Evolutionary conservation across 106 monocot genomes (phyloP).

Genomic region (Dendrobium officinale): DNA sequence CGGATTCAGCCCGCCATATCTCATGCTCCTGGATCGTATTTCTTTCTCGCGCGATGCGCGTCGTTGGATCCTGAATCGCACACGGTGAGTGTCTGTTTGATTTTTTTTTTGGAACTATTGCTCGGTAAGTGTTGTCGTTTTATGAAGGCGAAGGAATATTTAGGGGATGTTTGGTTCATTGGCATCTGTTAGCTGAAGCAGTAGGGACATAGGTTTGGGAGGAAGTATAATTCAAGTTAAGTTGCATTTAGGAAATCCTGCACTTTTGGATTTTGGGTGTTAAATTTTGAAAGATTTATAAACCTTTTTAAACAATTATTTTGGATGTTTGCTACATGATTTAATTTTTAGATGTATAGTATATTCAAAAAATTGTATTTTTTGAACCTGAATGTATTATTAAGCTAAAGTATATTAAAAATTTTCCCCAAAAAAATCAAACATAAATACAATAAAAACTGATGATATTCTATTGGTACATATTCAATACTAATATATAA

Average conservation of each 20-base stretch:
- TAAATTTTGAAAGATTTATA: not conserved
- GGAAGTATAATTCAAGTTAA: not conserved
- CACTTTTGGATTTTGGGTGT: not conserved
- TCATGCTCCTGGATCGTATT: constrained; percentile 57
- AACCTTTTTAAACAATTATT: not conserved
- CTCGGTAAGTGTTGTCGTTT: not conserved
- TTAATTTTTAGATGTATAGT: not conserved
- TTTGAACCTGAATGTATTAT: too few relatives aligned
- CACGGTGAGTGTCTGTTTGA: constrained; percentile 36
- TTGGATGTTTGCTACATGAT: not conserved
- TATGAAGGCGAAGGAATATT: not conserved
- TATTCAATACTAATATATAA: too few relatives aligned
- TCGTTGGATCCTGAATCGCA: constrained; percentile 44
- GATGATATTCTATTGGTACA: too few relatives aligned
- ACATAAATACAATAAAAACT: too few relatives aligned
- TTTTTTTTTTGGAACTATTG: not conserved
- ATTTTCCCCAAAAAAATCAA: too few relatives aligned
- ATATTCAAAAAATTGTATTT: too few relatives aligned
- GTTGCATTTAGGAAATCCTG: not conserved
- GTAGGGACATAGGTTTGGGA: not conserved
- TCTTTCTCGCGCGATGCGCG: constrained; percentile 68
- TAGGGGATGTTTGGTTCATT: not conserved
- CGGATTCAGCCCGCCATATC: constrained; percentile 84
- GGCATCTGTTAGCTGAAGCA: not conserved
- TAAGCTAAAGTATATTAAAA: too few relatives aligned